Evolutionary conservation across 2,329 filamentous ascomycete species (phyloP).

Genomic region (Sclerotinia subarctica): DNA sequence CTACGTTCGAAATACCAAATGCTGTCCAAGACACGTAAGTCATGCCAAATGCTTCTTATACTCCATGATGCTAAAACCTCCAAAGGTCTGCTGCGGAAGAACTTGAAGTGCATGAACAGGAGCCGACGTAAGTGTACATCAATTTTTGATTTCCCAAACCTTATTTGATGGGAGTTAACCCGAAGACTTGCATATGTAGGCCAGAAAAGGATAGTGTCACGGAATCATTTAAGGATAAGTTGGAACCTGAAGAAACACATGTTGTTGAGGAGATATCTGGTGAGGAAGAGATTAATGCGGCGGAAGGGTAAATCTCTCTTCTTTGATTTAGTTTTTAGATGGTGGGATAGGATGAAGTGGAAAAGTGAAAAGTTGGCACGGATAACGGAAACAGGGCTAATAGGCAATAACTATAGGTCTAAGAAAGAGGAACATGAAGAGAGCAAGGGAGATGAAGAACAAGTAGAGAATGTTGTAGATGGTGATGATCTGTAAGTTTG

Average conservation of each 20-base stretch:
- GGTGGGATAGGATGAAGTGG: too few relatives aligned
- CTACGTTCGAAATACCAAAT: background rate
- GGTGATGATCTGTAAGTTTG: background rate
- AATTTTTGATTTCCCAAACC: background rate
- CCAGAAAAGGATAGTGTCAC: background rate
- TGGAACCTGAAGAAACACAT: background rate
- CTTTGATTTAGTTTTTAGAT: background rate
- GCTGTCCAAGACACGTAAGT: background rate
- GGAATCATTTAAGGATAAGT: background rate
- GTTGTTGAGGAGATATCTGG: background rate
- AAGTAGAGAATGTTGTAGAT: background rate
- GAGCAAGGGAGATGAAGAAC: background rate
- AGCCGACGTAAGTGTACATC: background rate
- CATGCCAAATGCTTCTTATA: background rate
- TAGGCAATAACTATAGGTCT: background rate
- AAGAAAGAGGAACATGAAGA: background rate
- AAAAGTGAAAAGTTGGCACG: background rate
- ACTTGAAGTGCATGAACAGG: background rate
- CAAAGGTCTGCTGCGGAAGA: background rate
- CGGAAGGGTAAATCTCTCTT: background rate
- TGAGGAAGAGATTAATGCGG: conserved; percentile 5
- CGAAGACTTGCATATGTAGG: background rate
- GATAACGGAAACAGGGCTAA: background rate
- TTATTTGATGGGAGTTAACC: conserved; percentile 3
- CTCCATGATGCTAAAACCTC: background rate